Evolutionary conservation across 495 filamentous ascomycete species (phyloP).

Genomic region (Neurospora sublineolata): DNA sequence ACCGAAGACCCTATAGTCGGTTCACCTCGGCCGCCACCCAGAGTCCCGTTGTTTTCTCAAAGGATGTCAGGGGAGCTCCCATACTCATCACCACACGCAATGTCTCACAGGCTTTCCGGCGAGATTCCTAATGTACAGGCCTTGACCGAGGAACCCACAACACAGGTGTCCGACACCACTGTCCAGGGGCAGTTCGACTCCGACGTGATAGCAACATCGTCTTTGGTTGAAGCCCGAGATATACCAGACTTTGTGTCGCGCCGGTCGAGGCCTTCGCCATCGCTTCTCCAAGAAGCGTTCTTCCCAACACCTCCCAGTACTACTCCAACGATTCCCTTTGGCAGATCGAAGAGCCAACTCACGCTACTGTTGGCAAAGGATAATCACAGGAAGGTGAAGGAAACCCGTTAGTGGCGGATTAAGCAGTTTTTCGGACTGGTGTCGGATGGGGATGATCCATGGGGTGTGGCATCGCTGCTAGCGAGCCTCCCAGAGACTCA

Average conservation of each 20-base stretch:
- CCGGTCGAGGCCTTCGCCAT: constrained; percentile 15
- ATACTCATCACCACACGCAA: neutral
- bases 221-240: constrained; percentile 11
- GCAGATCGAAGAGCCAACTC: constrained; percentile 40
- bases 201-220: constrained; percentile 10
- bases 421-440: neutral
- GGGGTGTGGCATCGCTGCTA: neutral
- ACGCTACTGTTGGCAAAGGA: constrained; percentile 36
- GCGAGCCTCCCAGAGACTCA: neutral
- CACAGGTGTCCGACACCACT: constrained; percentile 20
- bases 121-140: constrained; percentile 1
- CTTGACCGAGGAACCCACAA: constrained; percentile 18
- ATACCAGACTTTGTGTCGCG: constrained; percentile 14
- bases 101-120: neutral
- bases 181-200: constrained; percentile 29
- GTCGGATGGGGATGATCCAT: neutral
- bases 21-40: constrained; percentile 4
- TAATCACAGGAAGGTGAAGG: constrained; percentile 7
- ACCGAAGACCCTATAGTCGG: neutral
- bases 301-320: constrained; percentile 28
- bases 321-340: constrained; percentile 26
- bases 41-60: neutral
- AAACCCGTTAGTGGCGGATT: neutral
- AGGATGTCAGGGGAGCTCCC: neutral
- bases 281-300: constrained; percentile 22